A percentile compares a stretch with the other conserved stretches of the same genome.
phyloP scores from a whole-genome alignment of 2,329 filamentous ascomycete species.

The Monascus ruber region DNA sequence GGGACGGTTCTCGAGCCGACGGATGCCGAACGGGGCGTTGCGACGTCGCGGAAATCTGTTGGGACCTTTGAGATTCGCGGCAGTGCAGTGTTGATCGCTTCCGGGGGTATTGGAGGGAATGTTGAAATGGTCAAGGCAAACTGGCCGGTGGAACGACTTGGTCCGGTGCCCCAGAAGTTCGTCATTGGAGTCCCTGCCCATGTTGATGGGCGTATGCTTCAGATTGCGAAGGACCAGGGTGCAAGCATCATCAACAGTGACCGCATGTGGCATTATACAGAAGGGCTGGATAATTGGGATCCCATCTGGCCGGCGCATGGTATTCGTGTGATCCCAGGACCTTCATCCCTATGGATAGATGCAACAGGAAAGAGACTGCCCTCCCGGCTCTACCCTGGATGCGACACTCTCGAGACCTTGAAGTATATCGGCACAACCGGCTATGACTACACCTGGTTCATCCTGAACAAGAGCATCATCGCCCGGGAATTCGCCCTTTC shows the following conservation, averaged over 20 bases:
- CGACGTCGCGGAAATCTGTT: slow-evolving; percentile 36
- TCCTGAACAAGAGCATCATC: slow-evolving; percentile 48
- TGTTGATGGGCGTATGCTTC: slow-evolving; percentile 54
- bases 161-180: slow-evolving; percentile 45
- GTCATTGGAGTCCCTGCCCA: slow-evolving; percentile 52
- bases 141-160: slow-evolving; percentile 49
- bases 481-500: slow-evolving; percentile 52
- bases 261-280: slow-evolving; percentile 57
- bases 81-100: slow-evolving; percentile 43
- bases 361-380: slow-evolving; percentile 49
- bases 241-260: slow-evolving; percentile 49
- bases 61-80: slow-evolving; percentile 45
- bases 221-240: slow-evolving; percentile 42
- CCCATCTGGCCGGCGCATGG: slow-evolving; percentile 52
- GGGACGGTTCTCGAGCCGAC: slow-evolving; percentile 45
- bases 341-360: slow-evolving; percentile 53
- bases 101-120: slow-evolving; percentile 51
- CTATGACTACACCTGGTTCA: slow-evolving; percentile 54
- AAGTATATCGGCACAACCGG: slow-evolving; percentile 50
- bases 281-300: slow-evolving; percentile 51
- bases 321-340: slow-evolving; percentile 49
- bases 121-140: slow-evolving; percentile 47
- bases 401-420: slow-evolving; percentile 47
- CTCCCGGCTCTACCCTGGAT: slow-evolving; percentile 45
- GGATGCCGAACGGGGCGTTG: slow-evolving; percentile 40